Percentiles rank a stretch among this genome's conserved stretches.
Evolutionary conservation across 2,329 filamentous ascomycete genomes (phyloP).

Genomic region (Trichoderma harzianum): DNA sequence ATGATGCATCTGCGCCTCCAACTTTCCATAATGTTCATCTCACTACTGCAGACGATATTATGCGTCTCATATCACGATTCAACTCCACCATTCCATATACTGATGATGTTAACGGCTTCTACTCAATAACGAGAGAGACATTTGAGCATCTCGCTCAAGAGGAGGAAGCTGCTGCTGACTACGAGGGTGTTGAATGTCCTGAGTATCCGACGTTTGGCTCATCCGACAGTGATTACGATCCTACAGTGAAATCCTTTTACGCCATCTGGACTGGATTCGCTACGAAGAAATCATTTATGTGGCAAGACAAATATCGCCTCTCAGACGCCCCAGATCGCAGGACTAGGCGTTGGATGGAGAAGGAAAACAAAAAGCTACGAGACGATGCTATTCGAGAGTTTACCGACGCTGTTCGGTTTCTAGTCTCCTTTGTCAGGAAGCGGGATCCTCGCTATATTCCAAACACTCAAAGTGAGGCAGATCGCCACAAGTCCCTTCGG

Average conservation of each 20-base stretch:
- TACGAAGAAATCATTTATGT: conserved; percentile 81
- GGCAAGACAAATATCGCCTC: conserved; percentile 81
- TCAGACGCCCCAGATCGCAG: conserved; percentile 85
- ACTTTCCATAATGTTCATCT: conserved; percentile 67
- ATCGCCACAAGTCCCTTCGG: conserved; percentile 74
- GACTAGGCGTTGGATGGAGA: conserved; percentile 82
- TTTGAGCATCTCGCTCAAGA: conserved; percentile 80
- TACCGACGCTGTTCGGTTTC: conserved; percentile 83
- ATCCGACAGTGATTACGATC: conserved; percentile 71
- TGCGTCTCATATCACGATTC: conserved; percentile 75
- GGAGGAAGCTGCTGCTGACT: conserved; percentile 71
- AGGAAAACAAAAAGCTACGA: conserved; percentile 82
- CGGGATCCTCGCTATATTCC: conserved; percentile 81
- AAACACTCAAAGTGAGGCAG: conserved; percentile 72
- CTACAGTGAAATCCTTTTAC: conserved; percentile 78
- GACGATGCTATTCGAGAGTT: conserved; percentile 84
- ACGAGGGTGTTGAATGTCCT: conserved; percentile 56
- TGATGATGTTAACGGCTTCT: conserved; percentile 80
- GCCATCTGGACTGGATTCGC: conserved; percentile 74
- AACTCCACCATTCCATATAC: conserved; percentile 74
- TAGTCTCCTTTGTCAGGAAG: conserved; percentile 87
- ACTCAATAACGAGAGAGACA: conserved; percentile 68
- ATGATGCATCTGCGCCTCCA: conserved; percentile 49
- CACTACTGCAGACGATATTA: conserved; percentile 77
- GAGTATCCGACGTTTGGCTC: conserved; percentile 82